Conservation (phyloP, 306 rosid genomes). For the Coriaria nepalensis region DNA sequence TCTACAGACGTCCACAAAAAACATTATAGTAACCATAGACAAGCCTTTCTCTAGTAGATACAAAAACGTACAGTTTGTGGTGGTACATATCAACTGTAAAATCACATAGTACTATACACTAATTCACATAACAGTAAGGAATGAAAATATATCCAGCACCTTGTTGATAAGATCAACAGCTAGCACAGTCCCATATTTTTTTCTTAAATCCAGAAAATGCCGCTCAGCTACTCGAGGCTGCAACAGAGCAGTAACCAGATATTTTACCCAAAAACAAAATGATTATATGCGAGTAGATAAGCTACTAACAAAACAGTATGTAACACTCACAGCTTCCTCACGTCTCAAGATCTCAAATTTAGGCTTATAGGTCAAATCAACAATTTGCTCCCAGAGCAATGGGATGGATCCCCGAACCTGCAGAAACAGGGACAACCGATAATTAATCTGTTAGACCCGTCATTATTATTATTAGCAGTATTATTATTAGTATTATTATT, state of each 20-base stretch:
- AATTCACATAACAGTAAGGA: background rate
- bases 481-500: too few relatives aligned
- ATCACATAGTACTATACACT: background rate
- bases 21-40: background rate
- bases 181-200: constrained; percentile 81
- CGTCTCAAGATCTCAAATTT: constrained; percentile 57
- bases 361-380: constrained; percentile 90
- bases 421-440: constrained; percentile 9
- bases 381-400: constrained; percentile 83
- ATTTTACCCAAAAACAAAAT: background rate
- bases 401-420: constrained; percentile 97
- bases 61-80: too few relatives aligned
- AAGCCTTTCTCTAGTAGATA: too few relatives aligned
- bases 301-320: constrained; percentile 8
- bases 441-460: too few relatives aligned
- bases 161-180: constrained; percentile 84
- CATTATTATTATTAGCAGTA: too few relatives aligned
- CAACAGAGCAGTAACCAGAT: constrained; percentile 21
- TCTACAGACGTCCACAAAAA: too few relatives aligned
- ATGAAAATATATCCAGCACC: constrained; percentile 29
- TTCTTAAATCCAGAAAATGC: constrained; percentile 86
- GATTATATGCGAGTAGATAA: background rate
- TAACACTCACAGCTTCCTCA: constrained; percentile 76
- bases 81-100: too few relatives aligned
- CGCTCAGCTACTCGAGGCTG: constrained; percentile 77